Base-by-base conservation (phyloP, 345 rosid species). In the Dipteronia sinensis region DNA sequence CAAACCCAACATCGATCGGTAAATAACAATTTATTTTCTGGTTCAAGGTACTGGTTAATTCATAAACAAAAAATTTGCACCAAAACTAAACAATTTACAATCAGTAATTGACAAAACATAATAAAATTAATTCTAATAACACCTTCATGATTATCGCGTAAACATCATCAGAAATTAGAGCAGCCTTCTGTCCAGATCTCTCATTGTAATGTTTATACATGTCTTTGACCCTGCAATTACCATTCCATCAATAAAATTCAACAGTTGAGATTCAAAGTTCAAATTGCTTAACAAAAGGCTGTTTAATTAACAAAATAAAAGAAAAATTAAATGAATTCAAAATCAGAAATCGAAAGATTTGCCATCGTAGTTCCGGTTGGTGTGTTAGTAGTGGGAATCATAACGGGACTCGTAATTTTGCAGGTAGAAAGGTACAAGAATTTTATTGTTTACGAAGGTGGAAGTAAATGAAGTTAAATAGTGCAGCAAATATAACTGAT, bases 111-210 rank as follows among this genome's bases (percentile, higher is more conserved):
- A 67, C 3, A 12, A 44, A 67, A 8, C 42, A 22, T 15, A 73
- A 44, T 31, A 31, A 2, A 38, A 71, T 46, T 10, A 3, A 10
- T 2, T 13, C 0, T 9, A 1, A 58, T 38, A n/a, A 2, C 20
- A 88, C 98, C 98, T 88, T 81, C 90, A 91, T 91, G 44, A 92
- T 90, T n/a, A 94, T 88, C 20, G 88, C 93, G 77, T 82, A 91
- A 7, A 90, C 91, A 85, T 91, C 97, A 80, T 92, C 91, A 72
- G 94, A 91, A 66, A 92, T 83, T 61, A 96, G 74, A 72, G 96
- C 87, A 71, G 98, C 87, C 78, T 89, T 82, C 20, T 82, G 79
- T 65, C 94, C 93, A 71, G 97, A 92, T 77, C 90, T 82, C 56
- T 87, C 92, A 71, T 85, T 88, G 76, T 87, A 82, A 84, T 94